Evolutionary conservation across 345 rosid genomes (phyloP).

Genomic region (Salix arbutifolia): DNA sequence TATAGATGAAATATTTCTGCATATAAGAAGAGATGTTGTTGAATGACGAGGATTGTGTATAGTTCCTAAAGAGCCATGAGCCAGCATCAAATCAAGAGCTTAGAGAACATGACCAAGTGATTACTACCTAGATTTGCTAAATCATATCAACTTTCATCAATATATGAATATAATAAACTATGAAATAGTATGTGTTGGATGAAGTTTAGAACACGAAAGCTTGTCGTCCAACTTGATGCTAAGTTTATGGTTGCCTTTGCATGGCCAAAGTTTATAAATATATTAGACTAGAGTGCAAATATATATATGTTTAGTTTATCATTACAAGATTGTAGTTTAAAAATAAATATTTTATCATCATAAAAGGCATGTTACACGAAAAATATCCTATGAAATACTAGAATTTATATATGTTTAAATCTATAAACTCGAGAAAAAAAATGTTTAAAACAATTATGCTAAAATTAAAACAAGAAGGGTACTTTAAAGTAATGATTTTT

Average conservation of each 20-base stretch:
- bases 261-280: no score
- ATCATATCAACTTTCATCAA: slow-evolving; percentile 11
- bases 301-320: no score
- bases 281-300: no score
- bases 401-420: no score
- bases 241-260: neutral
- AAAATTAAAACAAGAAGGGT: no score
- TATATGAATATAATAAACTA: neutral
- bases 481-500: no score
- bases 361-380: no score
- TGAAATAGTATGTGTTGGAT: neutral
- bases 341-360: no score
- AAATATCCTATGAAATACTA: no score
- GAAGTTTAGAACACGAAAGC: slow-evolving; percentile 22
- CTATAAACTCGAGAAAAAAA: no score
- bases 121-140: slow-evolving; percentile 29
- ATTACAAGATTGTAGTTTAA: no score
- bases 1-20: neutral
- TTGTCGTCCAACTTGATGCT: slow-evolving; percentile 21
- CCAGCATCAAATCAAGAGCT: slow-evolving; percentile 35
- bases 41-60: neutral
- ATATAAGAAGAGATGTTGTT: neutral
- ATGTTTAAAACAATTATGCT: no score
- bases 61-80: slow-evolving; percentile 30
- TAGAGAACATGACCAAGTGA: slow-evolving; percentile 34